A percentile compares a stretch with the other conserved stretches of the same genome.
These are phyloP conservation scores for Umbelopsis isabellina DNA, from an alignment of 192 early-diverging fungal genomes.

Conservation along the genomic window DNA sequence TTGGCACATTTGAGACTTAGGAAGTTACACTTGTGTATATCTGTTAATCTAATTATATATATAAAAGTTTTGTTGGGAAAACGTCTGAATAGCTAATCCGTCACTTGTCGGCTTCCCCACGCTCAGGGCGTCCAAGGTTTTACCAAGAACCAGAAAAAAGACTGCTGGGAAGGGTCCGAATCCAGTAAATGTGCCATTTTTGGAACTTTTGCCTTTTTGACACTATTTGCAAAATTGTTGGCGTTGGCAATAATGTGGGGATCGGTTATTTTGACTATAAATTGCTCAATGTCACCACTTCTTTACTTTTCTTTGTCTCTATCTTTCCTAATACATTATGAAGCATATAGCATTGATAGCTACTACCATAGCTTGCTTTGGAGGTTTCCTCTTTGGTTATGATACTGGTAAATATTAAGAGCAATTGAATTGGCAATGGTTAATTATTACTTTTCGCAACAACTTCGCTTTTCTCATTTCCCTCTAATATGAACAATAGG, in stretches of 20 bases:
- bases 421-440: not conserved
- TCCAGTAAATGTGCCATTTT: slow-evolving; percentile 18
- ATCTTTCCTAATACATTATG: slow-evolving; percentile 20
- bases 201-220: slow-evolving; percentile 22
- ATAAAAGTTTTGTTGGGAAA: no score
- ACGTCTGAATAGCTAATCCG: no score
- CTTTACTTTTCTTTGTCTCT: not conserved
- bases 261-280: not conserved
- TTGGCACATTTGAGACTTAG: no score
- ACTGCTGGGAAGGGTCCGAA: not conserved
- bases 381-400: slow-evolving; percentile 69
- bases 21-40: no score
- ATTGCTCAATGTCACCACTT: not conserved
- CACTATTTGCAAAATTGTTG: not conserved
- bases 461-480: not conserved
- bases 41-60: no score
- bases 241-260: not conserved
- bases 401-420: slow-evolving; percentile 51
- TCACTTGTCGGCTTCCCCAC: no score
- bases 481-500: slow-evolving; percentile 3
- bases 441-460: not conserved
- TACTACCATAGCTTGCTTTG: slow-evolving; percentile 54
- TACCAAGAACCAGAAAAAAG: not conserved
- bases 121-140: slow-evolving; percentile 6
- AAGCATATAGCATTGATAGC: slow-evolving; percentile 35